Percentiles rank a stretch among this genome's conserved stretches.
Conservation (phyloP, 192 early-diverging fungal species). For the Lobosporangium transversale region DNA sequence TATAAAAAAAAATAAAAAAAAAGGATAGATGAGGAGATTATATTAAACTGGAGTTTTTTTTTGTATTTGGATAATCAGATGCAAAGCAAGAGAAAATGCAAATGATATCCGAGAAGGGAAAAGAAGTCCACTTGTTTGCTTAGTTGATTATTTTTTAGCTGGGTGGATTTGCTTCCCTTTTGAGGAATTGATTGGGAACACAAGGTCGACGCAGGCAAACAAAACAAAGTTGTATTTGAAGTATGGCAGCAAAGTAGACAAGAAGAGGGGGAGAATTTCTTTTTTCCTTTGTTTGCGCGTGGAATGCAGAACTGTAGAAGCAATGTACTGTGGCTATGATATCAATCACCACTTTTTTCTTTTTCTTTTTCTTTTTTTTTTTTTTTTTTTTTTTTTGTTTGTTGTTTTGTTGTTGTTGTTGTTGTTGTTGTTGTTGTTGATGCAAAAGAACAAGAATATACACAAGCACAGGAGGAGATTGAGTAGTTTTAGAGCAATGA, state of each 20-base stretch:
- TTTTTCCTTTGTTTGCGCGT: neutral
- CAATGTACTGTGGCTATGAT: neutral
- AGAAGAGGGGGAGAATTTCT: neutral
- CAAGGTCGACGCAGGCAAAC: neutral
- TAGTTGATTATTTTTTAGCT: too few relatives aligned
- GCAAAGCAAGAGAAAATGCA: constrained; percentile 8
- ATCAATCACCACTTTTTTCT: too few relatives aligned
- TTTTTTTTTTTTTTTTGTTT: too few relatives aligned
- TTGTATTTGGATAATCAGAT: too few relatives aligned
- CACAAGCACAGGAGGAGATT: neutral
- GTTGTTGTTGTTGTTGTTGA: neutral
- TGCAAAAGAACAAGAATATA: neutral
- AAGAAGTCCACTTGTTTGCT: constrained; percentile 10
- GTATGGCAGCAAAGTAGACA: neutral
- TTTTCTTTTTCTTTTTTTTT: too few relatives aligned
- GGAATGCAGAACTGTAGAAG: neutral
- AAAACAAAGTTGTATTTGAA: constrained; percentile 17
- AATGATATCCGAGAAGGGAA: constrained; percentile 19
- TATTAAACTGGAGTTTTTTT: too few relatives aligned
- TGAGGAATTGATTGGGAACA: constrained; percentile 45
- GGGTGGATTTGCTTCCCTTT: constrained; percentile 50
- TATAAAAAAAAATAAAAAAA: constrained; percentile 8
- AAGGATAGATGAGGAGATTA: neutral
- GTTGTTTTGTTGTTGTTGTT: neutral
- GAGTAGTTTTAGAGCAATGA: neutral